These are phyloP conservation scores for Dalbergia cochinchinensis DNA, from an alignment of 306 rosid genomes.

Conservation along the genomic window DNA sequence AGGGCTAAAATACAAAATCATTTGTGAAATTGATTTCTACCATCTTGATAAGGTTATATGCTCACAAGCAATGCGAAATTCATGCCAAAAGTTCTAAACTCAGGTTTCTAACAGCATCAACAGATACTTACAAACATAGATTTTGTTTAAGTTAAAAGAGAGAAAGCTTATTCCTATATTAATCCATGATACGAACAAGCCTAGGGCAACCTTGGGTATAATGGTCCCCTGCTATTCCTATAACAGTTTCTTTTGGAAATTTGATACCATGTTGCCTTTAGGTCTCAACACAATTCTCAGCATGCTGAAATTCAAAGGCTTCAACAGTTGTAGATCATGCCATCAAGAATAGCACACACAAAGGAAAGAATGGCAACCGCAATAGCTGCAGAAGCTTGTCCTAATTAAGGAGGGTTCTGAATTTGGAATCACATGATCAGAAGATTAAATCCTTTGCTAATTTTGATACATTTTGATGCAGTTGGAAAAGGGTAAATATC, in stretches of 20 bases:
- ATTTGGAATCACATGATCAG: slow-evolving; percentile 4
- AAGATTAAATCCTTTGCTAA: slow-evolving; percentile 4
- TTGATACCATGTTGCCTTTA: background rate
- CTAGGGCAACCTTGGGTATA: background rate
- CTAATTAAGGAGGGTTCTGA: slow-evolving; percentile 18
- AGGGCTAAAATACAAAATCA: slow-evolving; percentile 69
- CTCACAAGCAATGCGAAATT: slow-evolving; percentile 6
- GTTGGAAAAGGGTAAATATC: slow-evolving; percentile 15
- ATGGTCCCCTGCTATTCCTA: background rate
- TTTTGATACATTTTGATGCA: slow-evolving; percentile 8
- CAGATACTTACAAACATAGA: background rate
- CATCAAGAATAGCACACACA: slow-evolving; percentile 5
- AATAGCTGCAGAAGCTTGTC: background rate
- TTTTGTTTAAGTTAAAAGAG: background rate
- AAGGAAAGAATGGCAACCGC: slow-evolving; percentile 1
- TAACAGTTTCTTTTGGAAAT: background rate
- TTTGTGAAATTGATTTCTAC: slow-evolving; percentile 28
- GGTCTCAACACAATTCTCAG: slow-evolving; percentile 17
- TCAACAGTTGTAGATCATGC: slow-evolving; percentile 4
- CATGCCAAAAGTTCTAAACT: slow-evolving; percentile 21
- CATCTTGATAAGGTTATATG: slow-evolving; percentile 14
- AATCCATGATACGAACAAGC: slow-evolving; percentile 13
- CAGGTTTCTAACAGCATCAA: slow-evolving; percentile 15
- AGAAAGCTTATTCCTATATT: slow-evolving; percentile 15
- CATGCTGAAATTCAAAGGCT: slow-evolving; percentile 15